Evolutionary conservation across 2,329 filamentous ascomycete genomes (phyloP).

Genomic region (Aspergillus quadrilineatus): DNA sequence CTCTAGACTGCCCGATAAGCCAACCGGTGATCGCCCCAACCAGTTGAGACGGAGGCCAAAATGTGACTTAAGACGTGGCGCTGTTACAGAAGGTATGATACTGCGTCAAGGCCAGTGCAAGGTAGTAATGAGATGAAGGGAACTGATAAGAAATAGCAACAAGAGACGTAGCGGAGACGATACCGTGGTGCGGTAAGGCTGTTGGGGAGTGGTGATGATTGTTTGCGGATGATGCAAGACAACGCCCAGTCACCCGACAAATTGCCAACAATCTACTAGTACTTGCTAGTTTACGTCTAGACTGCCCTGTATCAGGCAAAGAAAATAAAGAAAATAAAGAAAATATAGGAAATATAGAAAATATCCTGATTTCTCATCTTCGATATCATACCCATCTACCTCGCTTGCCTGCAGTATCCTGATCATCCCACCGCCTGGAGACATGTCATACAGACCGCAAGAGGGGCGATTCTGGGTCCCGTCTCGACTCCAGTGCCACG

Average conservation of each 20-base stretch:
- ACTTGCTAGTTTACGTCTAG: not conserved
- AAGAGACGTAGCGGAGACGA: slow-evolving; percentile 1
- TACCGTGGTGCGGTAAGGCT: slow-evolving; percentile 15
- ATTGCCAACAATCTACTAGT: not conserved
- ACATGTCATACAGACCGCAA: slow-evolving; percentile 1
- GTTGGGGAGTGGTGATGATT: slow-evolving; percentile 17
- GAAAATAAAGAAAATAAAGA: not conserved
- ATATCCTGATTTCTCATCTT: not conserved
- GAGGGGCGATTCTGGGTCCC: not conserved
- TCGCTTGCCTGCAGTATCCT: not conserved
- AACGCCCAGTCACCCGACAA: slow-evolving; percentile 10
- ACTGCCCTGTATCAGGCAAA: not conserved
- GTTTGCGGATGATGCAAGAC: slow-evolving; percentile 14
- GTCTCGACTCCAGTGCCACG: not conserved
- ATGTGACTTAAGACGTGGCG: slow-evolving; percentile 2
- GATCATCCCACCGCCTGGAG: not conserved
- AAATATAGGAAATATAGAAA: not conserved
- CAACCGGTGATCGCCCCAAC: slow-evolving; percentile 4
- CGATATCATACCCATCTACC: no score
- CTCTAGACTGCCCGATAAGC: slow-evolving; percentile 2
- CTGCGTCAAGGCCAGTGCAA: not conserved
- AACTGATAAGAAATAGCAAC: slow-evolving; percentile 2
- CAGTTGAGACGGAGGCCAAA: slow-evolving; percentile 1
- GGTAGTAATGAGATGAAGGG: slow-evolving; percentile 1
- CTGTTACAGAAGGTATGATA: not conserved